A percentile compares a stretch with the other conserved stretches of the same genome.
These are phyloP conservation scores for Ustilago bromivora DNA, from an alignment of 1,284 basidiomycete genomes.

Conservation along the genomic window DNA sequence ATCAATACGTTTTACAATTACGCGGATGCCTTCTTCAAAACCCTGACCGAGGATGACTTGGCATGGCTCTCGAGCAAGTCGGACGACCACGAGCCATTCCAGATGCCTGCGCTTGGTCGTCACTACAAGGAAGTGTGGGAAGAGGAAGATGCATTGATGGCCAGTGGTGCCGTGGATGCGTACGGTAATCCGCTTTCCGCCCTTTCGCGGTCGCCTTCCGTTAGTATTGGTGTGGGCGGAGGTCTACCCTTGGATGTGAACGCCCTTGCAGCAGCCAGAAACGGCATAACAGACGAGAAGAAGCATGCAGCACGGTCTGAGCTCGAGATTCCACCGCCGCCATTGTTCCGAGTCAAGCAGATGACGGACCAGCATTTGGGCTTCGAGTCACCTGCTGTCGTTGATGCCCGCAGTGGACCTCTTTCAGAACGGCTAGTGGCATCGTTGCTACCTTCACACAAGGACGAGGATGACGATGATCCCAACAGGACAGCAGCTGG, in stretches of 20 bases:
- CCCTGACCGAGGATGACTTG: slow-evolving; percentile 68
- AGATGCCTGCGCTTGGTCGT: slow-evolving; percentile 85
- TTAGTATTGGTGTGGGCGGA: slow-evolving; percentile 33
- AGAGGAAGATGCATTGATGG: slow-evolving; percentile 79
- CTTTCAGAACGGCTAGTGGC: slow-evolving; percentile 59
- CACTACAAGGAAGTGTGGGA: slow-evolving; percentile 91
- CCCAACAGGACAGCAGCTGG: slow-evolving; percentile 6
- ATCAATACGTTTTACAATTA: slow-evolving; percentile 65
- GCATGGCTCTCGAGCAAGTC: slow-evolving; percentile 70
- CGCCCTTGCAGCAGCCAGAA: slow-evolving; percentile 20
- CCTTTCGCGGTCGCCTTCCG: slow-evolving; percentile 32
- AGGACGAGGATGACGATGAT: slow-evolving; percentile 16
- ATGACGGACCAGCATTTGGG: slow-evolving; percentile 60
- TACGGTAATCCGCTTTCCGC: slow-evolving; percentile 39
- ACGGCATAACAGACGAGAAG: slow-evolving; percentile 22
- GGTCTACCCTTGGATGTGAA: slow-evolving; percentile 38
- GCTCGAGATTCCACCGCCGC: slow-evolving; percentile 49
- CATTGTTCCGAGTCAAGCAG: slow-evolving; percentile 49
- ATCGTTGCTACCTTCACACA: slow-evolving; percentile 48
- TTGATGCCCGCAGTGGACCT: slow-evolving; percentile 62
- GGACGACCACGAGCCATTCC: slow-evolving; percentile 86
- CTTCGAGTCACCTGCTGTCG: slow-evolving; percentile 42
- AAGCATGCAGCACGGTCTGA: slow-evolving; percentile 20
- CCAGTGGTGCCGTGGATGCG: slow-evolving; percentile 56
- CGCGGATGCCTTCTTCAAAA: slow-evolving; percentile 67